Conservation (phyloP, 768 basidiomycete genomes). For the Suillus placidus region DNA sequence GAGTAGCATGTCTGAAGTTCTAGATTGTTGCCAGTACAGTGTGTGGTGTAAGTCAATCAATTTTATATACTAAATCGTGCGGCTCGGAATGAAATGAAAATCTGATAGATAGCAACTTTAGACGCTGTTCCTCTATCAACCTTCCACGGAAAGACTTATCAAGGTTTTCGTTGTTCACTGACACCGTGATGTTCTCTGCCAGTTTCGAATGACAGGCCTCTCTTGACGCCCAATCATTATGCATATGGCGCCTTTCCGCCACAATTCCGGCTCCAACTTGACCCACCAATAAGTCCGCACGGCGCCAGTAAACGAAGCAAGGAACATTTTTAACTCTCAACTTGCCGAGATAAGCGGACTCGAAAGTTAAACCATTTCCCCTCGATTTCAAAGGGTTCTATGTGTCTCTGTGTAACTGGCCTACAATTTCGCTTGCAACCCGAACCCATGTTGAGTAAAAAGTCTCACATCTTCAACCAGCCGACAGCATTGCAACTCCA, state of each 20-base stretch:
- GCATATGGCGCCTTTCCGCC: background rate
- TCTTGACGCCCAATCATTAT: background rate
- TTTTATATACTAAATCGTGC: background rate
- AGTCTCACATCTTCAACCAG: background rate
- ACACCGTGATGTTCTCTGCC: background rate
- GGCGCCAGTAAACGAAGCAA: background rate
- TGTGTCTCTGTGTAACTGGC: background rate
- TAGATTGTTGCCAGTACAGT: background rate
- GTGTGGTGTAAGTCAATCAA: background rate
- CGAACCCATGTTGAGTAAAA: background rate
- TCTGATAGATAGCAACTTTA: conserved; percentile 8
- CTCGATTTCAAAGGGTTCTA: background rate
- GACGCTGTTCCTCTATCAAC: background rate
- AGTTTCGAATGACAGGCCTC: background rate
- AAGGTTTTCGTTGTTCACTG: background rate
- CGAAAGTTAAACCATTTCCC: background rate
- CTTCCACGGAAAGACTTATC: background rate
- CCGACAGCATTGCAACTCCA: background rate
- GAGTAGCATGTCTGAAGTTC: background rate
- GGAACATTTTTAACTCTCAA: background rate
- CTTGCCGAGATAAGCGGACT: background rate
- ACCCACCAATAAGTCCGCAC: background rate
- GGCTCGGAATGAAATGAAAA: background rate
- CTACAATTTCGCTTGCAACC: background rate
- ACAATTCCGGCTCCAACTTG: background rate